These are phyloP conservation scores for Choiromyces venosus DNA, from an alignment of 495 filamentous ascomycete species.

Conservation along the genomic window DNA sequence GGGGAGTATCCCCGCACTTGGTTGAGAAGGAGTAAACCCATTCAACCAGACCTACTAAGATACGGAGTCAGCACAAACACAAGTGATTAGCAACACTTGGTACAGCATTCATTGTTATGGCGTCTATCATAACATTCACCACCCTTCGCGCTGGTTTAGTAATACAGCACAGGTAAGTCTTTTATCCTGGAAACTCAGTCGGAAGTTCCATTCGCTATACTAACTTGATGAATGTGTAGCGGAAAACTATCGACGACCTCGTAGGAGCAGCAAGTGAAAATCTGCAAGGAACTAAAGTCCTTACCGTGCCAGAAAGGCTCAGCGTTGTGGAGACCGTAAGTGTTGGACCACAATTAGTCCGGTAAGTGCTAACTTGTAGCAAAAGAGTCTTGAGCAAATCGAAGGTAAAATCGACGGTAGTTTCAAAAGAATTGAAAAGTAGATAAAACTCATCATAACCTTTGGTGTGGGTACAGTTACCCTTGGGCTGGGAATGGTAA, in stretches of 20 bases:
- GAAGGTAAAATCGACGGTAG: too few relatives aligned
- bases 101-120: too few relatives aligned
- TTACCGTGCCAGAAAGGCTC: background rate
- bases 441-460: conserved; percentile 14
- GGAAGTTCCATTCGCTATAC: conserved; percentile 8
- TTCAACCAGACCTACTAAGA: too few relatives aligned
- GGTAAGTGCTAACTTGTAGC: conserved; percentile 8
- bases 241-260: conserved; percentile 1
- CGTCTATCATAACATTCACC: conserved; percentile 6
- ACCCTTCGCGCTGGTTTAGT: conserved; percentile 1
- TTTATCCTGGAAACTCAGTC: conserved; percentile 5
- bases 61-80: too few relatives aligned
- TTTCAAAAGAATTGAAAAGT: conserved; percentile 5
- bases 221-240: conserved; percentile 4
- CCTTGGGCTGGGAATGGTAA: conserved; percentile 7
- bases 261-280: too few relatives aligned
- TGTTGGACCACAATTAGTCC: conserved; percentile 3
- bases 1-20: too few relatives aligned
- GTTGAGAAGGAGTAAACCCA: too few relatives aligned
- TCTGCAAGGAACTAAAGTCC: background rate
- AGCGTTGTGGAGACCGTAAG: conserved; percentile 12
- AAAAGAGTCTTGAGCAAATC: background rate
- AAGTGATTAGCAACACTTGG: too few relatives aligned
- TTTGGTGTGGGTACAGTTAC: conserved; percentile 15
- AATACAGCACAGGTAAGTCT: conserved; percentile 8